Evolutionary conservation across 768 basidiomycete genomes (phyloP).

Genomic region (Macrolepiota dolichaula): DNA sequence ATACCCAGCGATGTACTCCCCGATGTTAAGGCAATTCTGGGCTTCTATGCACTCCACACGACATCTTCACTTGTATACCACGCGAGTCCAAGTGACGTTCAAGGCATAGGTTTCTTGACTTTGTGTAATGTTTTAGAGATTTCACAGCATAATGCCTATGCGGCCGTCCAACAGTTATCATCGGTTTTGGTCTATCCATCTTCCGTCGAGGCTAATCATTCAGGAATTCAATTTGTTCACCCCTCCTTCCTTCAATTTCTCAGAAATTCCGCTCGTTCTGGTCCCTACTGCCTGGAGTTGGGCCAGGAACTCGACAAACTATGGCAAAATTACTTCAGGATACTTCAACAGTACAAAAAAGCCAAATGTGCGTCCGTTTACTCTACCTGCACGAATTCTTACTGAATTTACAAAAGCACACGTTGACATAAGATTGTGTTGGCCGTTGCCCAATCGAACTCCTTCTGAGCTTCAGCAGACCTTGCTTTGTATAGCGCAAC

Average conservation of each 20-base stretch:
- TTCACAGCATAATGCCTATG: background rate
- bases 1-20: background rate
- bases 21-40: background rate
- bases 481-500: background rate
- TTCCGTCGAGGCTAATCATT: background rate
- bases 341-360: background rate
- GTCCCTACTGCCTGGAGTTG: background rate
- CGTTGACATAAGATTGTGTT: background rate
- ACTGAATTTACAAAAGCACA: background rate
- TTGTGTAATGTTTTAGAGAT: background rate
- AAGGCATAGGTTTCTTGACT: background rate
- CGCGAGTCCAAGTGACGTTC: background rate
- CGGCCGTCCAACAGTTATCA: background rate
- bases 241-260: background rate
- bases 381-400: background rate
- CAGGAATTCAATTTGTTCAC: background rate
- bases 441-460: background rate
- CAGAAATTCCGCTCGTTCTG: background rate
- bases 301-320: background rate
- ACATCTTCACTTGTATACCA: background rate
- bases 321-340: background rate
- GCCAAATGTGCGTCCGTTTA: background rate
- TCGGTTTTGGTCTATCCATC: background rate
- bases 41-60: background rate
- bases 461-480: background rate